Conservation (phyloP, 2,329 filamentous ascomycete species). For the Didymella pomorum region DNA sequence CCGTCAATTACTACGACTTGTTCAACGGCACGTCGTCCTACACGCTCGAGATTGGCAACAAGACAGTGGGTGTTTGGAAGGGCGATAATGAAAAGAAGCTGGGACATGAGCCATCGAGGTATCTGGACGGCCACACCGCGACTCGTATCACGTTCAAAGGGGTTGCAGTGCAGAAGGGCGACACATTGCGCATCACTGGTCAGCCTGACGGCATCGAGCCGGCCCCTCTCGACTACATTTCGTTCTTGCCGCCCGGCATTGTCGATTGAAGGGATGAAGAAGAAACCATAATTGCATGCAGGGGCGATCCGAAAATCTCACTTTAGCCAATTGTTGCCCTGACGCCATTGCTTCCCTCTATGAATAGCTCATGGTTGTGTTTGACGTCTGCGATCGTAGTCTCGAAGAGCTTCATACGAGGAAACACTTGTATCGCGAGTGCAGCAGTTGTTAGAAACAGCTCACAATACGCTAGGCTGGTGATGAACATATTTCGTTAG, state of each 20-base stretch:
- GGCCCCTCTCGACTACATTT: conserved; percentile 73
- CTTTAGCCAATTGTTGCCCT: too few relatives aligned
- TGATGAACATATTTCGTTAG: neutral
- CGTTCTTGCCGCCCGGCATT: conserved; percentile 65
- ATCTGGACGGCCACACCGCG: conserved; percentile 71
- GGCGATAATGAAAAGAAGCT: conserved; percentile 67
- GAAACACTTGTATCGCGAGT: neutral
- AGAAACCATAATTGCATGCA: too few relatives aligned
- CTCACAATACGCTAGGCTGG: neutral
- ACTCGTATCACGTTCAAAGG: conserved; percentile 66
- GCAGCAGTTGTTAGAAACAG: neutral
- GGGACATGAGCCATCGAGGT: conserved; percentile 65
- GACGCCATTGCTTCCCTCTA: neutral
- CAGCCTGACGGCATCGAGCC: conserved; percentile 67
- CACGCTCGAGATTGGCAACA: conserved; percentile 62
- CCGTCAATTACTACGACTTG: conserved; percentile 72
- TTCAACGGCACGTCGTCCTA: conserved; percentile 66
- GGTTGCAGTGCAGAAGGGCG: conserved; percentile 61
- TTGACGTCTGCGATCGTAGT: neutral
- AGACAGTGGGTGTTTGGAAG: conserved; percentile 64
- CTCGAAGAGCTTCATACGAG: neutral
- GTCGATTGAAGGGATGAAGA: conserved; percentile 58
- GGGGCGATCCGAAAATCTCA: too few relatives aligned
- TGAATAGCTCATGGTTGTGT: neutral
- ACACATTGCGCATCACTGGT: conserved; percentile 64